A percentile compares a stretch with the other conserved stretches of the same genome.
Conservation (phyloP, 768 basidiomycete species). For the Auriculariales sp. region DNA sequence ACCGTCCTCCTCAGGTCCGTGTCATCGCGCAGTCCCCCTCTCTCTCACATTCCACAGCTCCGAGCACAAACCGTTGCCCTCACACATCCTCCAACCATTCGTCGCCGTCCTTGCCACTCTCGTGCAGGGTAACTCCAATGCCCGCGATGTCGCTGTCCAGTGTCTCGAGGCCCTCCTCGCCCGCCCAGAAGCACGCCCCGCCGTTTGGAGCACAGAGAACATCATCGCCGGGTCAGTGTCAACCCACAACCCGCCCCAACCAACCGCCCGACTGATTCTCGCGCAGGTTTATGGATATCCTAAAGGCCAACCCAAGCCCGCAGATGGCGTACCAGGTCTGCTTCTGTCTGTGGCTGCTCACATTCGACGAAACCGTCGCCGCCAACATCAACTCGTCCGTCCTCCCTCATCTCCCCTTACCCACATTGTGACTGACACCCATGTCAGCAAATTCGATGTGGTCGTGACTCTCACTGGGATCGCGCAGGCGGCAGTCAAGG, state of each 20-base stretch:
- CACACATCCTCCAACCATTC: constrained; percentile 44
- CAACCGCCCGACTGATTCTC: background rate
- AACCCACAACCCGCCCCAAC: background rate
- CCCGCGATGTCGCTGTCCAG: constrained; percentile 83
- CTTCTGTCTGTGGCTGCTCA: constrained; percentile 87
- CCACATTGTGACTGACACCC: constrained; percentile 1
- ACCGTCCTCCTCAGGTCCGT: constrained; percentile 68
- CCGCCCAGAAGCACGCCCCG: constrained; percentile 62
- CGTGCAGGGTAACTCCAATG: constrained; percentile 48
- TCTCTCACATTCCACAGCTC: constrained; percentile 21
- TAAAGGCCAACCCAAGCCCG: constrained; percentile 67
- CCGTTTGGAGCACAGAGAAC: constrained; percentile 62
- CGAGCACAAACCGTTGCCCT: constrained; percentile 31
- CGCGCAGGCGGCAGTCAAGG: constrained; percentile 84
- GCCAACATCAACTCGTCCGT: constrained; percentile 76
- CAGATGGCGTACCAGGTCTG: constrained; percentile 94
- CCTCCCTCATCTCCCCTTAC: background rate
- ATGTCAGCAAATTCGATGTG: constrained; percentile 68
- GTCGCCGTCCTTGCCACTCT: constrained; percentile 43
- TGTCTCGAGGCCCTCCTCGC: constrained; percentile 76
- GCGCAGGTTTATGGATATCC: constrained; percentile 63
- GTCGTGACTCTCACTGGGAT: constrained; percentile 73
- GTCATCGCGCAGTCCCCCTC: background rate
- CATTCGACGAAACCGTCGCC: constrained; percentile 78
- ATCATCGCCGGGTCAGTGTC: constrained; percentile 49